phyloP scores from a whole-genome alignment of 345 rosid genomes.

The Eucalyptus shirleyi region DNA sequence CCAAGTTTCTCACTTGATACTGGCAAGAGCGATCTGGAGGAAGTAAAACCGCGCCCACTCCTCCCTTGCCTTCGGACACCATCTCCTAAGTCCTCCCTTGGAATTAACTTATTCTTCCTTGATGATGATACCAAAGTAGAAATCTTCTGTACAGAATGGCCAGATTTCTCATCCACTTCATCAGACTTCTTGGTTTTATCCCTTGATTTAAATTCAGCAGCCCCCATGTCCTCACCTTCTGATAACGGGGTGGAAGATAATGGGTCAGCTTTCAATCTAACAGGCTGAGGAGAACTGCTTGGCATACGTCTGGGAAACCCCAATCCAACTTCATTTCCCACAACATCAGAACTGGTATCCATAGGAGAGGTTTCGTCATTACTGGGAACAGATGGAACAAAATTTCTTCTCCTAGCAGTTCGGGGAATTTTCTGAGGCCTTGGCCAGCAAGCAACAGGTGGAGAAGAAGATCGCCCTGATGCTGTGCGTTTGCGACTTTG shows the following conservation, averaged over 20 bases:
- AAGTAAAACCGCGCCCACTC: slow-evolving; percentile 54
- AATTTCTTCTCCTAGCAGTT: slow-evolving; percentile 74
- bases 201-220: slow-evolving; percentile 64
- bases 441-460: slow-evolving; percentile 82
- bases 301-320: slow-evolving; percentile 54
- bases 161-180: slow-evolving; percentile 68
- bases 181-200: slow-evolving; percentile 61
- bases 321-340: slow-evolving; percentile 47
- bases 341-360: slow-evolving; percentile 56
- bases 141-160: slow-evolving; percentile 52
- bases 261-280: slow-evolving; percentile 64
- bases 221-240: slow-evolving; percentile 89
- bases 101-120: slow-evolving; percentile 61
- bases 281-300: slow-evolving; percentile 67
- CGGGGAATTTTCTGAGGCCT: slow-evolving; percentile 86
- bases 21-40: slow-evolving; percentile 58
- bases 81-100: slow-evolving; percentile 66
- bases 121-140: slow-evolving; percentile 40
- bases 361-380: slow-evolving; percentile 52
- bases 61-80: slow-evolving; percentile 84
- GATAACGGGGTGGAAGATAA: slow-evolving; percentile 61
- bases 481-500: slow-evolving; percentile 65
- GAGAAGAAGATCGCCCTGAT: slow-evolving; percentile 65
- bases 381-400: slow-evolving; percentile 60
- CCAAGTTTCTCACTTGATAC: slow-evolving; percentile 47